A percentile compares a stretch with the other conserved stretches of the same genome.
Evolutionary conservation across 768 basidiomycete genomes (phyloP).

Genomic region (Imleria badia): DNA sequence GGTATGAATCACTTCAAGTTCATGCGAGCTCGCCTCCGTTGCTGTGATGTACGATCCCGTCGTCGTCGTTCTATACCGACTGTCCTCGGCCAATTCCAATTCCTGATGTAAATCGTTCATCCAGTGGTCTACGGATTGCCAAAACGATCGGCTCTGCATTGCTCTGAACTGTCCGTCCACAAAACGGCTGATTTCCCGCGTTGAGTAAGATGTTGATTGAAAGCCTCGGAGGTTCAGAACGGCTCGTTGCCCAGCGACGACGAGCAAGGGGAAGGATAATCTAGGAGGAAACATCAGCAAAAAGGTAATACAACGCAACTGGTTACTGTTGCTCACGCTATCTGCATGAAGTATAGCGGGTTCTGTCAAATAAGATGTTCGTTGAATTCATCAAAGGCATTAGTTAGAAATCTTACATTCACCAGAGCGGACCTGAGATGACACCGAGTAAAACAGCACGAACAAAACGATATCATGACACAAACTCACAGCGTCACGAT

Average conservation of each 20-base stretch:
- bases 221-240: slow-evolving; percentile 15
- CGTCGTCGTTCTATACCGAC: no score
- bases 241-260: slow-evolving; percentile 13
- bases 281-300: neutral
- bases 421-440: neutral
- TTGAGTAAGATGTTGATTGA: neutral
- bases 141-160: neutral
- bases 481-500: slow-evolving; percentile 3
- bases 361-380: neutral
- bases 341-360: neutral
- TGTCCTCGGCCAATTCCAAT: neutral
- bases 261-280: slow-evolving; percentile 1
- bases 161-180: neutral
- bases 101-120: neutral
- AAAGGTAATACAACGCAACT: neutral
- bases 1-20: neutral
- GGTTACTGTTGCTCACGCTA: neutral
- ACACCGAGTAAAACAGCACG: neutral
- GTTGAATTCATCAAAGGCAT: neutral
- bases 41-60: no score
- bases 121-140: slow-evolving; percentile 1
- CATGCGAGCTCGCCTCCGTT: neutral
- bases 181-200: neutral
- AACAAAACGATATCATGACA: neutral
- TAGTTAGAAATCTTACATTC: neutral